Percentiles rank a stretch among this genome's conserved stretches.
phyloP scores from a whole-genome alignment of 139 green algal species.

The Picochlorum sp. region DNA sequence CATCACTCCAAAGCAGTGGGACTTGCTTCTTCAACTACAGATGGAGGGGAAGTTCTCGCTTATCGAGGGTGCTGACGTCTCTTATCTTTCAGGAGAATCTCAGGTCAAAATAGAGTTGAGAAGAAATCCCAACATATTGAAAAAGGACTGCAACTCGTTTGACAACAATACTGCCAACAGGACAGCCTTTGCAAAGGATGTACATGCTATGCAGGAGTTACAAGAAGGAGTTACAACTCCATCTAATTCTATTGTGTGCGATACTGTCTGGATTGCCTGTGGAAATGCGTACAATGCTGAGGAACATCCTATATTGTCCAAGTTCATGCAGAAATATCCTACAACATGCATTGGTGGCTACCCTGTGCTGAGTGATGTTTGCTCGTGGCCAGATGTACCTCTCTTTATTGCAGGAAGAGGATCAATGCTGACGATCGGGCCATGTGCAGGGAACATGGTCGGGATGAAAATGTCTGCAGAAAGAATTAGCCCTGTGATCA shows the following conservation, averaged over 20 bases:
- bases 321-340: not conserved
- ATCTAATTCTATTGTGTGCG: not conserved
- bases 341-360: conserved; percentile 18
- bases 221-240: not conserved
- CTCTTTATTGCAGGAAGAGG: conserved; percentile 18
- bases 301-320: conserved; percentile 6
- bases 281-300: conserved; percentile 15
- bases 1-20: conserved; percentile 13
- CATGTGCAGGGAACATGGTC: conserved; percentile 16
- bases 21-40: not conserved
- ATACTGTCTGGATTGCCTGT: conserved; percentile 25
- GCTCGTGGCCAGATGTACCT: conserved; percentile 12
- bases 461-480: conserved; percentile 23
- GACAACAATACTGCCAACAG: not conserved
- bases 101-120: not conserved
- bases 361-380: conserved; percentile 1
- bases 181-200: not conserved
- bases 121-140: not conserved
- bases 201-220: not conserved
- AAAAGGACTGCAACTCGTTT: not conserved
- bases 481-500: conserved; percentile 9
- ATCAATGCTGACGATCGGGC: conserved; percentile 15
- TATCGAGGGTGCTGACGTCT: not conserved
- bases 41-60: not conserved
- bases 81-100: not conserved